phyloP scores from a whole-genome alignment of 2,329 filamentous ascomycete species.

The Dactylellina haptotyla region DNA sequence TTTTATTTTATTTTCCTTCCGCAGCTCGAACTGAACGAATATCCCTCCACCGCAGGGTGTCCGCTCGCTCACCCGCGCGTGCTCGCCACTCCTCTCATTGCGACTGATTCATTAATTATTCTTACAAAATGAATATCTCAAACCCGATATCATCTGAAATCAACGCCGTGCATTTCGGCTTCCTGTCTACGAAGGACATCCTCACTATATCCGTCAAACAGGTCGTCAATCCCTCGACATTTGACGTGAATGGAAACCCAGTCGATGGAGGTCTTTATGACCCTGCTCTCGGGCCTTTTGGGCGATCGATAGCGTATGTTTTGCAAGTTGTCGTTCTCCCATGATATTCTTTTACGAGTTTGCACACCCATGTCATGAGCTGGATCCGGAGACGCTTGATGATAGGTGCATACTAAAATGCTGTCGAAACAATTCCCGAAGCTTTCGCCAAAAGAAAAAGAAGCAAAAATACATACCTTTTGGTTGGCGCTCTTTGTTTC shows the following conservation, averaged over 20 bases:
- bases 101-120: neutral
- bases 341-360: neutral
- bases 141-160: slow-evolving; percentile 86
- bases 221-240: slow-evolving; percentile 93
- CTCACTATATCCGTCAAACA: slow-evolving; percentile 88
- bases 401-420: no score
- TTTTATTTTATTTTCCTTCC: neutral
- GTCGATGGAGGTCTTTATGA: slow-evolving; percentile 85
- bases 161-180: slow-evolving; percentile 86
- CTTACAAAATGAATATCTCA: slow-evolving; percentile 72
- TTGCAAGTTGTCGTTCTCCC: neutral
- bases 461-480: no score
- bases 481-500: no score
- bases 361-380: neutral
- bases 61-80: neutral
- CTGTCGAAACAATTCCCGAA: no score
- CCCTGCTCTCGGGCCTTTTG: slow-evolving; percentile 82
- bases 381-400: no score
- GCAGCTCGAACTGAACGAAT: no score
- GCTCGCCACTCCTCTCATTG: neutral
- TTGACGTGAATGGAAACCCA: slow-evolving; percentile 79
- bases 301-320: slow-evolving; percentile 81
- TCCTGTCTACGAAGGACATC: slow-evolving; percentile 84
- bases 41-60: neutral
- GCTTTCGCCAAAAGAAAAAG: neutral